phyloP scores from a whole-genome alignment of 2,329 filamentous ascomycete genomes.

The Colletotrichum simmondsii region DNA sequence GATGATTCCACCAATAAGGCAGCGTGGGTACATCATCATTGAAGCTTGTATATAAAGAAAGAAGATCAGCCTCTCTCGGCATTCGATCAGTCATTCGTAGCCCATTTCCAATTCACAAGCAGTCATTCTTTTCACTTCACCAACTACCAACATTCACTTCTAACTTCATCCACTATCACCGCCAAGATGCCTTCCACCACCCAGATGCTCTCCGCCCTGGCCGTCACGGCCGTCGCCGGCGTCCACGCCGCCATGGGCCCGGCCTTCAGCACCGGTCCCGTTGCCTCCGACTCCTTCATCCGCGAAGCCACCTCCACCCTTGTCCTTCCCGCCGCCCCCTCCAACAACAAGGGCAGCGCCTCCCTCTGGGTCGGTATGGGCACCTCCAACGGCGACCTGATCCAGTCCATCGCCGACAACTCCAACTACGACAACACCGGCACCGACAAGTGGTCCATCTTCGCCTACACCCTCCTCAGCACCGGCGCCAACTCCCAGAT shows the following conservation, averaged over 20 bases:
- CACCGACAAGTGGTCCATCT: slow-evolving; percentile 50
- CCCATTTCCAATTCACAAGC: not conserved
- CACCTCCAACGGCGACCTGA: slow-evolving; percentile 56
- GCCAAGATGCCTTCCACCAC: slow-evolving; percentile 23
- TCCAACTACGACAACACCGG: slow-evolving; percentile 43
- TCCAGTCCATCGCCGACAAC: slow-evolving; percentile 58
- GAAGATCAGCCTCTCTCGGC: not conserved
- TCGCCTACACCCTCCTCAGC: slow-evolving; percentile 52
- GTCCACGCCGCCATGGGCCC: slow-evolving; percentile 46
- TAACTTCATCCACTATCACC: too few relatives aligned
- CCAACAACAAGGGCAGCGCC: slow-evolving; percentile 46
- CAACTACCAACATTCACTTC: not conserved
- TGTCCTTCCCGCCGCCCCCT: slow-evolving; percentile 50
- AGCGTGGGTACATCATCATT: not conserved
- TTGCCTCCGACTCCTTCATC: slow-evolving; percentile 52
- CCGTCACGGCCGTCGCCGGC: slow-evolving; percentile 18
- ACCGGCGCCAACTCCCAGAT: slow-evolving; percentile 39
- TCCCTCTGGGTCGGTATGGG: slow-evolving; percentile 62
- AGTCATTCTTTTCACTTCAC: not conserved
- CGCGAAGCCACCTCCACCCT: slow-evolving; percentile 55
- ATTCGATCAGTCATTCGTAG: not conserved
- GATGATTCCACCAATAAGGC: not conserved
- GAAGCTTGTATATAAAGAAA: not conserved
- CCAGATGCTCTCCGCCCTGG: slow-evolving; percentile 24
- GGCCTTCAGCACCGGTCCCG: slow-evolving; percentile 56